Base-by-base conservation (phyloP, 768 basidiomycete genomes). In the Gymnopilus dilepis region DNA sequence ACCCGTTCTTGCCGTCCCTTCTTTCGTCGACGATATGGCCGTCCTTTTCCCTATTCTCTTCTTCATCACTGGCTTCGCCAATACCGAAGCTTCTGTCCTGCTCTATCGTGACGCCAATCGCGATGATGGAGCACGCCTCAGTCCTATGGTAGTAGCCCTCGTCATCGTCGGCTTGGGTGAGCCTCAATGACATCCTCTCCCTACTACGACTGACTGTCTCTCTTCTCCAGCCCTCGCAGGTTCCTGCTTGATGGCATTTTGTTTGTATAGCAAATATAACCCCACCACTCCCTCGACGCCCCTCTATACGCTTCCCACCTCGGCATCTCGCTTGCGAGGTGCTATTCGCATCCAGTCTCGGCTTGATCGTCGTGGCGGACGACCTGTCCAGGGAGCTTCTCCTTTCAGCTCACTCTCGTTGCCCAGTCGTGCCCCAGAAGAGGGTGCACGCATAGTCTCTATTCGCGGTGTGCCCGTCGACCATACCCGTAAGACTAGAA, bases 101-200 rank as follows among this genome's bases (percentile, higher is more conserved):
- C n/a, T 40, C 26, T 22, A 26, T 40, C 53, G 55, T 30, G 37
- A 37, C 22, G 42, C 37, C 17, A 41, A 24, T 9, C n/a, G n/a
- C 22, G 17, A 22, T 3, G 15, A 8, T 13, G 30, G 58, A 28
- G 17, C n/a, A 2, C 31, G 24, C 42, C 34, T 62, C 34, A 54
- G 57, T 31, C 34, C 56, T 12, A 21, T 22, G 1, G 58, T 58
- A 7, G 24, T 58, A 3, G 56, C 57, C 37, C 22, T 33, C 11
- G 65, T 67, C 1, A 38, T 60, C 15, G 53, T 67, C n/a, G 67
- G 51, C 7, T 24, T 50, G 31, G 47, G 67, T 67, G 53, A 15
- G 67, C 53, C 37, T 0, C 42, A 31, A 47, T 28, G 11, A 13
- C 48, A 11, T 61, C 1, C n/a, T 6, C 6, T 21, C 24, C 40